Conservation (phyloP, 2,329 filamentous ascomycete genomes). For the Penicillium sumatraense region DNA sequence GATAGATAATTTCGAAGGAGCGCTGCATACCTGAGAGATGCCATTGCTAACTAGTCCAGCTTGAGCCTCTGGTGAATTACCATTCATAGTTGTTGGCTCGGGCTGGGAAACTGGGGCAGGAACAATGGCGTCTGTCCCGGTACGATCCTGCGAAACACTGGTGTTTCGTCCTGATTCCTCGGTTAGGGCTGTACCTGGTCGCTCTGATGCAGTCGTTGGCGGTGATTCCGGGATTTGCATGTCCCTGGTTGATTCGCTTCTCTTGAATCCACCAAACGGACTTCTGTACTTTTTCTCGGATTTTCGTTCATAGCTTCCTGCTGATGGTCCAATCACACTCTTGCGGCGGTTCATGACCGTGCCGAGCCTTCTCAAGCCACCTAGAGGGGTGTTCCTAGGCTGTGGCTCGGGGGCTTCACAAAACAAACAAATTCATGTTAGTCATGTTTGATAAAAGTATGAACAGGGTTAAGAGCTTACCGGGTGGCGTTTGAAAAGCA, state of each 20-base stretch:
- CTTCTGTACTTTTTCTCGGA: conserved; percentile 48
- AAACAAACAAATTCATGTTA: conserved; percentile 4
- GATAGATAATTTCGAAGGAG: background rate
- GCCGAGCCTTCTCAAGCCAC: conserved; percentile 51
- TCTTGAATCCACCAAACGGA: conserved; percentile 49
- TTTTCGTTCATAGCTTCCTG: conserved; percentile 29
- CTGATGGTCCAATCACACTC: conserved; percentile 44
- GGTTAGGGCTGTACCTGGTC: conserved; percentile 37
- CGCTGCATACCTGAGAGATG: conserved; percentile 5
- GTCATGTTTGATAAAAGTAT: background rate
- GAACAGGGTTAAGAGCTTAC: conserved; percentile 31
- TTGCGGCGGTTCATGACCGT: conserved; percentile 54
- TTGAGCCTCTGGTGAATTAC: conserved; percentile 24
- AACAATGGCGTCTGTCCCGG: conserved; percentile 22
- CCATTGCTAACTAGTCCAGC: conserved; percentile 25
- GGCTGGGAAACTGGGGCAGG: conserved; percentile 27
- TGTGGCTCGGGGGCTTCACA: conserved; percentile 40
- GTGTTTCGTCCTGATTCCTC: conserved; percentile 29
- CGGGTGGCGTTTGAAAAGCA: conserved; percentile 37
- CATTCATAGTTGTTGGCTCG: conserved; percentile 33
- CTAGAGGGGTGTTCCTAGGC: conserved; percentile 47
- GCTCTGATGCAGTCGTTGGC: conserved; percentile 31
- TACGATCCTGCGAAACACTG: conserved; percentile 32
- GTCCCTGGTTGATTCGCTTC: conserved; percentile 45
- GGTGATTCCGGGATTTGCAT: conserved; percentile 43